These are phyloP conservation scores for Yarrowia osloensis DNA, from an alignment of 805 yeast species.

Conservation along the genomic window DNA sequence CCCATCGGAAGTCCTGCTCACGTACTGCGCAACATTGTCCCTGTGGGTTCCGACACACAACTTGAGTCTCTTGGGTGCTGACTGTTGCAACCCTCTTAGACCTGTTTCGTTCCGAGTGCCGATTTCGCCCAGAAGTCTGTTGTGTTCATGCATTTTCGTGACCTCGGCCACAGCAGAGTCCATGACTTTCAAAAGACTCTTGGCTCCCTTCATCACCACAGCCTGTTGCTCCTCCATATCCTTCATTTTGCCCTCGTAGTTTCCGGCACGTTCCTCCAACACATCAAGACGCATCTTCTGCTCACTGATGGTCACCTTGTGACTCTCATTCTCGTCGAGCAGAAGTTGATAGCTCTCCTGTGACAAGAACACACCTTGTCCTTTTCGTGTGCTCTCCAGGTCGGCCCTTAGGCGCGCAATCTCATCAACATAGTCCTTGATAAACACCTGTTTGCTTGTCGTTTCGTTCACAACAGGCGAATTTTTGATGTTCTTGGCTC, in stretches of 20 bases:
- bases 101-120: neutral
- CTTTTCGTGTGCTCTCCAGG: constrained; percentile 61
- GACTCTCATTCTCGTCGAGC: constrained; percentile 52
- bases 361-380: constrained; percentile 68
- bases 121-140: neutral
- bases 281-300: constrained; percentile 51
- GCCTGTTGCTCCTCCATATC: constrained; percentile 19
- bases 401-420: constrained; percentile 60
- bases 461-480: constrained; percentile 65
- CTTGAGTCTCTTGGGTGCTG: constrained; percentile 22
- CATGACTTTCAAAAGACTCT: neutral
- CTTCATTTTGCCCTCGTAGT: constrained; percentile 10
- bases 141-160: constrained; percentile 5
- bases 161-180: constrained; percentile 16
- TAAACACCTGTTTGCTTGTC: constrained; percentile 58
- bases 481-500: constrained; percentile 77
- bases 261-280: constrained; percentile 47
- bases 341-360: constrained; percentile 49
- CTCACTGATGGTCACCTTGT: constrained; percentile 52
- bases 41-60: neutral
- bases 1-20: neutral
- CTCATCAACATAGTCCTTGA: constrained; percentile 57
- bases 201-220: neutral
- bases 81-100: neutral
- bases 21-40: neutral